Base-by-base conservation (phyloP, 2,329 filamentous ascomycete species). In the Aspergillus quadricinctus region DNA sequence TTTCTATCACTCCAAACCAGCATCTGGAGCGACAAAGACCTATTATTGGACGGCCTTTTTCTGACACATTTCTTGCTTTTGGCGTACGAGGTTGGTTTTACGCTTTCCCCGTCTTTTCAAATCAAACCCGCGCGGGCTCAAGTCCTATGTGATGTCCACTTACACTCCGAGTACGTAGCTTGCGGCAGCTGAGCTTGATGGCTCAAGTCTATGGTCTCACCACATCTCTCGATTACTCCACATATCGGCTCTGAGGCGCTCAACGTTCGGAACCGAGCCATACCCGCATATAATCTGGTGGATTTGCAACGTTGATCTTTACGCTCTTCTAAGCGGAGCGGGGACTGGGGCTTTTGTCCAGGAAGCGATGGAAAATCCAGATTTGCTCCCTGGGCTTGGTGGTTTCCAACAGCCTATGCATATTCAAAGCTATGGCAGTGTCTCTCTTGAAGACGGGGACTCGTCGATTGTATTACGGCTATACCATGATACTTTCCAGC, bases 11-110 rank as follows among this genome's bases (percentile, higher is more conserved):
- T 83, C 3, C 75, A 80, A 54, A 73, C 60, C 49, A 75, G 69
- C 51, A 61, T 81, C 7, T 73, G 72, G 25, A 78, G 73, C 45
- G 71, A 77, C 11, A 73, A 80, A 48, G 79, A 84, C 61, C 69
- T 83, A n/a, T 75, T 79, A 19, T 82, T 80, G 0, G 80, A 84
- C 63, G 81, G 80, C n/a, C 74, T 80, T 25, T 80, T 84, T 56
- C 74, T 83, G 28, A 80, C 81, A 1, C 81, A 85, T 65, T 83
- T 83, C 58, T 69, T 85, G 3, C 74, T 85, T 7, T 75, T 84
- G 31, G 69, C 84, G 21, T 84, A 84, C 64, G 82, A 84, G 70
- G 79, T 83, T 50, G 35, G 31, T 19, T 46, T 66, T 59, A 2
- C 31, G 17, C 11, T 35, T 11, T 8, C 5, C 5, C 3, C 17